Base-by-base conservation (phyloP, 2,329 filamentous ascomycete species). In the Bretziella fagacearum region DNA sequence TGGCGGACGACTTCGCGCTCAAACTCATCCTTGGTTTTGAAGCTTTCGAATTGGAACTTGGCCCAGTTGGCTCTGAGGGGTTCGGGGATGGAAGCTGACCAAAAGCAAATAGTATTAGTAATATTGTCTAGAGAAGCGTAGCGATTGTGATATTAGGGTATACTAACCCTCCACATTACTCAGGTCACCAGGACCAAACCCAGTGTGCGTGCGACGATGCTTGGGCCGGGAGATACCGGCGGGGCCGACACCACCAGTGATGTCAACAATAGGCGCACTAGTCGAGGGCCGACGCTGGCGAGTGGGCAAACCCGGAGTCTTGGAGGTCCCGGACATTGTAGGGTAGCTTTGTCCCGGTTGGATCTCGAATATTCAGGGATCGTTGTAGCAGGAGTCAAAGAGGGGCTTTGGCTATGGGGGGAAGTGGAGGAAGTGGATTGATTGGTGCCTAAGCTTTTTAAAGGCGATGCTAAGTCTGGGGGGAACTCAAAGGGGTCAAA, bases 161-260 rank as follows among this genome's bases (percentile, higher is more conserved):
- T 26, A 22, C 65, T 66, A 77, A 68, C 86, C 85, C 67, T 96
- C 87, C 42, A 96, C 84, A 57, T 66, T 81, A 69, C 94, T 95
- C 69, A 95, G 95, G 60, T 98, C 91, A 29, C 75, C 70, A 23
- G 86, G 74, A 27, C 86, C 87, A 59, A 96, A 91, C 6, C 91
- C 91, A 7, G 91, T 98, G 54, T 84, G 83, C n/a, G 89, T 96
- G 55, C 91, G 77, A 71, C 85, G 95, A 68, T 98, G 91, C 68
- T 96, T 98, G 39, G 91, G 91, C 52, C 91, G 74, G 22, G 74
- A 77, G 65, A 82, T 79, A 60, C 93, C 89, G 35, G 79, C 80
- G 33, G 86, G 85, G n/a, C 81, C 81, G 49, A 95, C 77, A 15
- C 84, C 80, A 54, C 86, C 87, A 62, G 84, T 73, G 52, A 96